phyloP scores from a whole-genome alignment of 116 monocot genomes.

The Thalassia testudinum region DNA sequence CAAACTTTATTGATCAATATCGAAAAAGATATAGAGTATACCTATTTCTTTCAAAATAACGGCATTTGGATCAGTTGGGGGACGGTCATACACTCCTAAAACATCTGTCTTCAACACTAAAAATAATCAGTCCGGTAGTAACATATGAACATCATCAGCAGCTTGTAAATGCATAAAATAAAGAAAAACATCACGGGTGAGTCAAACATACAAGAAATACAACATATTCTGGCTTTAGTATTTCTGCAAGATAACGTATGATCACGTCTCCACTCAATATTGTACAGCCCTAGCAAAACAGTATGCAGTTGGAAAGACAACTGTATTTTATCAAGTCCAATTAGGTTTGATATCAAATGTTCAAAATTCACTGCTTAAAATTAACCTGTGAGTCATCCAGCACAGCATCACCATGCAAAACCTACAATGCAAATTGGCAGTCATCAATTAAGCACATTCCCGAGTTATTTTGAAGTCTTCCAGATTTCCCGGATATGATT shows the following conservation, averaged over 20 bases:
- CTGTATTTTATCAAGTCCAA: too few relatives aligned
- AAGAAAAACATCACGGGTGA: conserved; percentile 9
- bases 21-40: neutral
- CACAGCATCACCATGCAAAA: conserved; percentile 96
- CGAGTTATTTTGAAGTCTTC: too few relatives aligned
- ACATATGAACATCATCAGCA: too few relatives aligned
- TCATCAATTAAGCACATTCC: neutral
- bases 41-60: conserved; percentile 72
- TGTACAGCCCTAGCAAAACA: conserved; percentile 58
- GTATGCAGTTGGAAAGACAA: neutral
- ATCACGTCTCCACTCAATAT: conserved; percentile 94
- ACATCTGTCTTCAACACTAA: conserved; percentile 66
- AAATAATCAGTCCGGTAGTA: too few relatives aligned
- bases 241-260: conserved; percentile 80
- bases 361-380: neutral
- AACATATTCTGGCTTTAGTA: conserved; percentile 63
- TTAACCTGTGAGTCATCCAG: conserved; percentile 63
- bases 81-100: conserved; percentile 80
- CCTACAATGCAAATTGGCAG: conserved; percentile 24
- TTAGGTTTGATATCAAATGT: neutral
- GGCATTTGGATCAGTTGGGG: conserved; percentile 63
- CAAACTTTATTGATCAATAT: too few relatives aligned
- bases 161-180: too few relatives aligned
- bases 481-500: too few relatives aligned
- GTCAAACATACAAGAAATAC: conserved; percentile 73